A percentile compares a stretch with the other conserved stretches of the same genome.
phyloP scores from a whole-genome alignment of 371 early-diverging fungal genomes.

The Dentiscutata heterogama region DNA sequence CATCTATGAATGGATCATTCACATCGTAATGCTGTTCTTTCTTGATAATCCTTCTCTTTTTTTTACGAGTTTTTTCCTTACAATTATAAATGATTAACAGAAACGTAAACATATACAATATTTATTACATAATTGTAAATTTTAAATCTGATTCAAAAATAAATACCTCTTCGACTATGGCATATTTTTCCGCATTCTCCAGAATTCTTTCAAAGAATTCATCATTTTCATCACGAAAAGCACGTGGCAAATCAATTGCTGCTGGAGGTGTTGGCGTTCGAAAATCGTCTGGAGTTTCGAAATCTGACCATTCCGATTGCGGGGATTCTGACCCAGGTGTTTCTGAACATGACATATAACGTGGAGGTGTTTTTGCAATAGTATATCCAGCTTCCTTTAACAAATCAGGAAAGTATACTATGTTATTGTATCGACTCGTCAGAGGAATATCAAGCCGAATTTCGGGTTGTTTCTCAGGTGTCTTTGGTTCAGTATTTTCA shows the following conservation, averaged over 20 bases:
- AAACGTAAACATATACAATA: background rate
- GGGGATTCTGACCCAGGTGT: constrained; percentile 23
- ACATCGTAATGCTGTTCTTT: constrained; percentile 53
- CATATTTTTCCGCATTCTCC: constrained; percentile 58
- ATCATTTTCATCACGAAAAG: constrained; percentile 48
- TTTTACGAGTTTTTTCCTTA: constrained; percentile 25
- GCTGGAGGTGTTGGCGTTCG: background rate
- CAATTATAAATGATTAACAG: background rate
- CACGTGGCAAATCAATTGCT: background rate
- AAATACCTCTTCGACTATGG: constrained; percentile 40
- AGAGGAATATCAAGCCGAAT: constrained; percentile 5
- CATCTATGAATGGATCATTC: constrained; percentile 64
- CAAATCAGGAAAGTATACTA: constrained; percentile 47
- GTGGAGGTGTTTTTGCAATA: constrained; percentile 11
- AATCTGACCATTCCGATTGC: background rate
- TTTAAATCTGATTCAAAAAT: no score
- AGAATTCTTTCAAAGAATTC: constrained; percentile 60
- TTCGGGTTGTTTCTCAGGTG: constrained; percentile 9
- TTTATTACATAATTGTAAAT: background rate
- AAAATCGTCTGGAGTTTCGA: constrained; percentile 21
- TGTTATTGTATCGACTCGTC: constrained; percentile 24
- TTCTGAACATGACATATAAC: constrained; percentile 32
- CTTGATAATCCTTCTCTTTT: constrained; percentile 46
- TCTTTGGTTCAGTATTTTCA: background rate
- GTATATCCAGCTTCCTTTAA: constrained; percentile 22